Percentiles rank a stretch among this genome's conserved stretches.
These are phyloP conservation scores for Pezizomycotina sp. DNA, from an alignment of 2,329 filamentous ascomycete species.

Conservation along the genomic window DNA sequence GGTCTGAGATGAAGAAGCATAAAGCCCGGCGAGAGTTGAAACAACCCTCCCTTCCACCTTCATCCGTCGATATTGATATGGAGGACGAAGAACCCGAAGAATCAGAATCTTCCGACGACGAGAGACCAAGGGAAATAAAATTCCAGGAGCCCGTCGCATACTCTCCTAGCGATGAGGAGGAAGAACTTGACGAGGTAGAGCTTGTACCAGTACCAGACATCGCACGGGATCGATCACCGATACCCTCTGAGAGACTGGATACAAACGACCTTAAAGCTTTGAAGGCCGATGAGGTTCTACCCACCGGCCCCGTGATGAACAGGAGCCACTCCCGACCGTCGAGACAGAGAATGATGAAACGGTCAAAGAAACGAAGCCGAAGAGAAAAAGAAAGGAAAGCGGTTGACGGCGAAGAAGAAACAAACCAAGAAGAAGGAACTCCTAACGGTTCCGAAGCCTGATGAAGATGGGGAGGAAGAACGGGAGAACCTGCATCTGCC, in stretches of 20 bases:
- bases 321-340: slow-evolving; percentile 31
- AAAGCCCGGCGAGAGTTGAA: slow-evolving; percentile 2
- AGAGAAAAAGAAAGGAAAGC: slow-evolving; percentile 24
- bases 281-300: slow-evolving; percentile 6
- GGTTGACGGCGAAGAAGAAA: slow-evolving; percentile 32
- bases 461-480: slow-evolving; percentile 25
- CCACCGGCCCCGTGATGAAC: slow-evolving; percentile 18
- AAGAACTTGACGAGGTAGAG: slow-evolving; percentile 25
- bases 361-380: slow-evolving; percentile 24
- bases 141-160: slow-evolving; percentile 21
- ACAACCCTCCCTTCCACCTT: background rate
- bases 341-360: slow-evolving; percentile 29
- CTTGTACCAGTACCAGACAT: slow-evolving; percentile 16
- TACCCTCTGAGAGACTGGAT: too few relatives aligned
- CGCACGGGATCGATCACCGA: slow-evolving; percentile 6
- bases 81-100: slow-evolving; percentile 42
- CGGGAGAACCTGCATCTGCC: slow-evolving; percentile 23
- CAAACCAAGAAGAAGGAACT: slow-evolving; percentile 39
- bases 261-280: slow-evolving; percentile 13
- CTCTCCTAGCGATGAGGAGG: slow-evolving; percentile 28
- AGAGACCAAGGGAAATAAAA: slow-evolving; percentile 9
- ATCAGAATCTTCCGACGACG: slow-evolving; percentile 22
- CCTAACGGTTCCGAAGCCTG: slow-evolving; percentile 24
- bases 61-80: slow-evolving; percentile 35
- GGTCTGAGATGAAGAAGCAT: slow-evolving; percentile 13